Base-by-base conservation (phyloP, 169 alveolate species). In the Plasmodium malariae region DNA sequence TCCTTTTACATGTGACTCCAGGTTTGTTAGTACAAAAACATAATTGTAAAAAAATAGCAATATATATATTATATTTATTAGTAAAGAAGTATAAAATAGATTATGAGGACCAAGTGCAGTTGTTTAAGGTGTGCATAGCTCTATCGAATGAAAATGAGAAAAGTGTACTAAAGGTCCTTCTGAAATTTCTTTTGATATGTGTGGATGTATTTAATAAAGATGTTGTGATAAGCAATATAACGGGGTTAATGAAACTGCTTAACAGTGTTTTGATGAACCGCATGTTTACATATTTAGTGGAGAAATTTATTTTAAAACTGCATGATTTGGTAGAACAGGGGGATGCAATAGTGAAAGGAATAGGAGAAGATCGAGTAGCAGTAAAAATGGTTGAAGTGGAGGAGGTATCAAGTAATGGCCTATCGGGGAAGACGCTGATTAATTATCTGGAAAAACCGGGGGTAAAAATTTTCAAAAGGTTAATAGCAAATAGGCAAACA, bases 1-100 rank as follows among this genome's bases (percentile, higher is more conserved):
- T 85, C 19, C 30, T 85, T 36, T 60, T 69, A 1, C 72, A 85
- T 48, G 54, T 85, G 45, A 85, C 92, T 21, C 92, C 92, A 5
- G 92, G 92, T 12, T 85, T 85, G 54, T 36, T 85, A 60, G 24
- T 85, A 48, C 74, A 85, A 54, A 87, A 85, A 40, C n/a, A 30
- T n/a, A 69, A 63, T 34, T 85, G 87, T 36, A 68, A 69, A 45
- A 85, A 70, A 51, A 85, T 63, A n/a, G 85, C 87, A 0, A 17
- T 57, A 5, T 62, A 85, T 24, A 59, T 85, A 2, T 72, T 85
- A 21, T 48, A 85, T 60, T 69, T 85, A 48, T 60, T 85, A 69
- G 48, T 85, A 34, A 85, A 72, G 55, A 68, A 73, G 2, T 85
- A 70, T 48, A 85, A 21, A 85, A 34, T 85, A 40, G 87, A 67